These are phyloP conservation scores for Fusarium sp. DNA, from an alignment of 2,329 filamentous ascomycete genomes.

Conservation along the genomic window DNA sequence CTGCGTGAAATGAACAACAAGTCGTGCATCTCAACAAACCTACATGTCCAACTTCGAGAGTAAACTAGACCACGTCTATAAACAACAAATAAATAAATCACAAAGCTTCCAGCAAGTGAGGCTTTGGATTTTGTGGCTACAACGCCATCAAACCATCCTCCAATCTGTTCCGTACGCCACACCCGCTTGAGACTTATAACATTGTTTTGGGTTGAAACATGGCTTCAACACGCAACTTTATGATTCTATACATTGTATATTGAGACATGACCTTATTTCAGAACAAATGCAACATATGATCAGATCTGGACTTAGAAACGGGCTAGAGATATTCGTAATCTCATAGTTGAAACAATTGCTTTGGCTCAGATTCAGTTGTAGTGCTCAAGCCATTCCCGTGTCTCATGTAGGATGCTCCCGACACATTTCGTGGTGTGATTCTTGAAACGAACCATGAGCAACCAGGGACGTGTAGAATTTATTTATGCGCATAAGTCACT, in stretches of 20 bases:
- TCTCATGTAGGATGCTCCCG: background rate
- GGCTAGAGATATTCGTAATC: too few species aligned
- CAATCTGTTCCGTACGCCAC: conserved; percentile 23
- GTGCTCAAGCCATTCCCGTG: background rate
- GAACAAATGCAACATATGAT: background rate
- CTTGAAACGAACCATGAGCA: background rate
- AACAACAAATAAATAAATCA: background rate
- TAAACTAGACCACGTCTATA: too few species aligned
- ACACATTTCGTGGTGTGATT: background rate
- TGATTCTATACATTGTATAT: conserved; percentile 1
- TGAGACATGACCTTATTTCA: background rate
- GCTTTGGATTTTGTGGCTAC: conserved; percentile 19
- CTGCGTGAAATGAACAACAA: too few species aligned
- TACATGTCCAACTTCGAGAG: too few species aligned
- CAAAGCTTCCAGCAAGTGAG: background rate
- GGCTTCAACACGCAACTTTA: background rate
- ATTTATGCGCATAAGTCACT: background rate
- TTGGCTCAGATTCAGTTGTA: background rate
- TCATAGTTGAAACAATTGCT: background rate
- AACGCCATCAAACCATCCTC: conserved; percentile 13
- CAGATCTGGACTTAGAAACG: background rate
- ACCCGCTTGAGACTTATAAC: conserved; percentile 19
- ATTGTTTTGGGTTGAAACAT: conserved; percentile 26
- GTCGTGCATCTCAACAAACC: too few species aligned
- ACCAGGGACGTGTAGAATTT: background rate